Base-by-base conservation (phyloP, 176 grass and related monocot species). In the Stipa capillata region DNA sequence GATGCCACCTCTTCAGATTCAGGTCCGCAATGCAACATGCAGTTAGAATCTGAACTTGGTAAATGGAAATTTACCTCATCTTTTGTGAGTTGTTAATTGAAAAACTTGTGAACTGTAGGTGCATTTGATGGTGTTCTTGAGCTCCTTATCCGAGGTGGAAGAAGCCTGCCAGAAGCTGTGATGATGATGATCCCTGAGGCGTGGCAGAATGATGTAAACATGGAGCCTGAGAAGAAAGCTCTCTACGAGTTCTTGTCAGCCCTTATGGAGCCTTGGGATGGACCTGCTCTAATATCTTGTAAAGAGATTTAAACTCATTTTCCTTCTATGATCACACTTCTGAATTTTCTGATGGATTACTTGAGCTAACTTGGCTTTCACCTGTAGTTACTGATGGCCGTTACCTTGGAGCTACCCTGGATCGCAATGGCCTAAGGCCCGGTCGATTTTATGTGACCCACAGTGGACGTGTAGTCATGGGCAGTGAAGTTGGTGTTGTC, bases 131-230 rank as follows among this genome's bases (percentile, higher is more conserved):
- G 90, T 43, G 82, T 90, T 84, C 96, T 99, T 76, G 96, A 99
- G 79, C 84, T 99, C 73, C 85, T 99, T 84, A 79, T 95, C 72
- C 87, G 92, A 48, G 90, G 92, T 87, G 96, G 96, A 39, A 84
- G 96, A 85, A 92, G 89, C 86, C 74, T 99, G 52, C 96, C 96
- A 47, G 96, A 99, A 95, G 92, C 88, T 27, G 81, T 99, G 31
- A 99, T 99, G 92, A 95, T 99, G 96, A 95, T 99, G 96, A 99
- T 99, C 57, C 96, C 96, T 17, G 96, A 99, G 87, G 96, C 96
- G 23, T 99, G 96, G 96, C 96, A 99, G 78, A 99, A 99, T 17
- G 92, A 99, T 82, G 75, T 28, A 72, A 99, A 95, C 73, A 99
- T 99, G 90, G 88, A 99, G 27, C 71, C 88, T 89, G 86, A 91